phyloP scores from a whole-genome alignment of 495 filamentous ascomycete species.

The Parmelia sp. region DNA sequence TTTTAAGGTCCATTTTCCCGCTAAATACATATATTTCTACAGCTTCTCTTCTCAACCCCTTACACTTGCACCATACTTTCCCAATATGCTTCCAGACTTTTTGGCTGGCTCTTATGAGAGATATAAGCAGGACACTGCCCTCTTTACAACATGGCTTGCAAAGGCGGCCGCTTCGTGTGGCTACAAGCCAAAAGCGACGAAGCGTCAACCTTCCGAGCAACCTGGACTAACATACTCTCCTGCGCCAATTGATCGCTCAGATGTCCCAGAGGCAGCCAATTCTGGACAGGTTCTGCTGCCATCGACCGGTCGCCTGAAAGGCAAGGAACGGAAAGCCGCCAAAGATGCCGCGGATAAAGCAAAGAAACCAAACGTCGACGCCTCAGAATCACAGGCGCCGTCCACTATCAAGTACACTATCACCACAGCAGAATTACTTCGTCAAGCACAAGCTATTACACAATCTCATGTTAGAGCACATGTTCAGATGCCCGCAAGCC shows the following conservation, averaged over 20 bases:
- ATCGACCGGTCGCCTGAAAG: conserved; percentile 11
- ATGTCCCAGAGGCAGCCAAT: not conserved
- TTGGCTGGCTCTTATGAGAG: conserved; percentile 7
- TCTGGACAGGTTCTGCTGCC: not conserved
- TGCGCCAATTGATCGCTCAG: not conserved
- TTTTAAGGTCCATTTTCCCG: too few relatives aligned
- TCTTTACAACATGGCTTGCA: conserved; percentile 22
- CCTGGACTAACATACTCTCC: not conserved
- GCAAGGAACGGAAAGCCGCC: conserved; percentile 16
- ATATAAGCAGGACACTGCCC: conserved; percentile 13
- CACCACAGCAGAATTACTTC: conserved; percentile 17
- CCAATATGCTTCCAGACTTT: conserved; percentile 7
- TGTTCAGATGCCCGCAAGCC: conserved; percentile 14
- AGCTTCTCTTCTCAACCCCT: not conserved
- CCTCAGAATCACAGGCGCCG: not conserved
- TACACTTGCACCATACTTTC: not conserved
- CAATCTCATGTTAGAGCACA: not conserved
- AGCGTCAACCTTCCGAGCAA: conserved; percentile 1
- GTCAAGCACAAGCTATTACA: conserved; percentile 19
- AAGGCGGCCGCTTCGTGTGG: conserved; percentile 13
- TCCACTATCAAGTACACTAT: conserved; percentile 14
- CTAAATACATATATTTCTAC: too few relatives aligned
- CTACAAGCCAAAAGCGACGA: conserved; percentile 10
- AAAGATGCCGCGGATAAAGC: conserved; percentile 3
- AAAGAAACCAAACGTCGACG: conserved; percentile 1